phyloP scores from a whole-genome alignment of 345 rosid species.

The Aegle marmelos region DNA sequence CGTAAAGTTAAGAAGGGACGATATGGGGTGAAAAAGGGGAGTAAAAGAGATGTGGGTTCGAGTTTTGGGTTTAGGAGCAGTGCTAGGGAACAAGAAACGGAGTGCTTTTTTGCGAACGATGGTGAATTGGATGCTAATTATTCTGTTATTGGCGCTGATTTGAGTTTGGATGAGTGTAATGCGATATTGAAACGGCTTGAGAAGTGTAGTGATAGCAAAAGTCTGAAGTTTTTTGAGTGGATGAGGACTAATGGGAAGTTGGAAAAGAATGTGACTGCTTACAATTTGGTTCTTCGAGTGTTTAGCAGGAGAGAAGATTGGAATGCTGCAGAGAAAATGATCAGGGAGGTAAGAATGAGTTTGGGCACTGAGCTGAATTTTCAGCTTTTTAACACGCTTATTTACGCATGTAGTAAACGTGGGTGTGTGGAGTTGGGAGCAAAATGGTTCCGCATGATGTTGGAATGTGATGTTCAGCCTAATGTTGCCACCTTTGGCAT shows the following conservation, averaged over 20 bases:
- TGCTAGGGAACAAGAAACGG: constrained; percentile 26
- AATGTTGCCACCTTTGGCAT: constrained; percentile 81
- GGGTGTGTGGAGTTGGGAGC: constrained; percentile 48
- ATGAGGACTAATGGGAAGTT: constrained; percentile 68
- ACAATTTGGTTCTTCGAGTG: constrained; percentile 68
- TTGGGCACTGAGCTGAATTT: constrained; percentile 39
- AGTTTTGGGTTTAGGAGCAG: constrained; percentile 31
- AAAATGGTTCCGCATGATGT: constrained; percentile 80
- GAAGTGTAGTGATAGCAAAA: constrained; percentile 49
- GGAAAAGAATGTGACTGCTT: constrained; percentile 56
- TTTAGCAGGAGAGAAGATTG: constrained; percentile 71
- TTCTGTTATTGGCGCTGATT: constrained; percentile 35
- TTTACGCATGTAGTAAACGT: constrained; percentile 58
- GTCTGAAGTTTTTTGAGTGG: constrained; percentile 74
- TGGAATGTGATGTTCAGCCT: constrained; percentile 64
- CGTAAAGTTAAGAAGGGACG: constrained; percentile 8
- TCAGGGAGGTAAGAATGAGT: constrained; percentile 36
- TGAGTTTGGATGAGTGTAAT: constrained; percentile 59
- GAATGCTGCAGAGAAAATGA: constrained; percentile 57
- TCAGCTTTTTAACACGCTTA: constrained; percentile 69
- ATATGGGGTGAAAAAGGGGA: constrained; percentile 28
- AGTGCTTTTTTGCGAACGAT: constrained; percentile 32
- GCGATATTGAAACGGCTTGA: constrained; percentile 65
- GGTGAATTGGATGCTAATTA: constrained; percentile 56
- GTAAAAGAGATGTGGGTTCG: constrained; percentile 30